Base-by-base conservation (phyloP, 371 early-diverging fungal genomes). In the Circinella umbellata region DNA sequence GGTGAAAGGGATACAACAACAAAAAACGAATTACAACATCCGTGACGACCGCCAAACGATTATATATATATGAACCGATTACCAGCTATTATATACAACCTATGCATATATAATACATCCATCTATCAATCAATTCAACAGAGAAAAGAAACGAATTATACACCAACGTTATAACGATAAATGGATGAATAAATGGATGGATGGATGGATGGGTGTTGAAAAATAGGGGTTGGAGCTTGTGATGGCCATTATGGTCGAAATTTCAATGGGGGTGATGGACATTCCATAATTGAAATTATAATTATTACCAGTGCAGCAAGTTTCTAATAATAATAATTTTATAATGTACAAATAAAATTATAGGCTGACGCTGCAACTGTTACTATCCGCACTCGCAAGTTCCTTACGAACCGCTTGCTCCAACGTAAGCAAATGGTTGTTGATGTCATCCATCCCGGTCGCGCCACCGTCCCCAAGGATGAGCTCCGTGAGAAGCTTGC, bases 341-440 rank as follows among this genome's bases (percentile, higher is more conserved):
- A 27, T 27, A 27, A 27, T 27, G 2, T 27, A 27, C 27, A 27
- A 27, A 27, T 48, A 34, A 9, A 42, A 60, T 48, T 66, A 49
- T 70, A 81, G 81, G 81, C 81, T 72, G 81, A 81, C 81, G 74
- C 75, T 69, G 68, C 85, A 79, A 83, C 88, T 80, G 95, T 93
- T 82, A 98, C 97, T 74, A 90, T 98, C 86, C 89, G 99, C 80
- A 97, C 98, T 77, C 93, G 96, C 86, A 96, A 98, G 91, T 98
- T 97, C 94, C 88, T 98, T 81, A 96, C 98, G 83, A 99, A 99
- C 97, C 95, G 95, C 80, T 92, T 99, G 79, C 94, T 99, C 71
- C 92, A 93, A 86, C 93, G 99, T 82, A 97, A 94, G 93, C 99
- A 99, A 91, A 96, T 98, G 95, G 94, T 97, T 65, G 90, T 98